Conservation (phyloP, 2,329 filamentous ascomycete genomes). For the Lasiodiplodia citricola region DNA sequence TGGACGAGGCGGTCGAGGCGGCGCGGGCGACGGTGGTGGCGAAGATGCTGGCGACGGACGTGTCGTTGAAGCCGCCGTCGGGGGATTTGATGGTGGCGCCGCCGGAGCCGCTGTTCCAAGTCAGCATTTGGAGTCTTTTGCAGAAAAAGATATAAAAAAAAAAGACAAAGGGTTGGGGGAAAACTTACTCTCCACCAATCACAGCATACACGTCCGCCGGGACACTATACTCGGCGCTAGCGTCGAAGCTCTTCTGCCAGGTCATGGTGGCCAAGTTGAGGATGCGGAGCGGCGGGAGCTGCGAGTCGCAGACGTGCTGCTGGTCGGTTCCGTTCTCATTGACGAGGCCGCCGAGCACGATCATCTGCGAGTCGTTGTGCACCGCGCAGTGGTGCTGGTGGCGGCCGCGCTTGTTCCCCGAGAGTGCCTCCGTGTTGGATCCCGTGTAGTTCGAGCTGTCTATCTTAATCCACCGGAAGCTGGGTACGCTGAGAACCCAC, state of each 20-base stretch:
- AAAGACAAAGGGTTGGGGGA: neutral
- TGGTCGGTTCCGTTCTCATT: slow-evolving; percentile 12
- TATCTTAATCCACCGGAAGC: slow-evolving; percentile 26
- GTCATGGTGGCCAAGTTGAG: slow-evolving; percentile 10
- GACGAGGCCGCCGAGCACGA: slow-evolving; percentile 23
- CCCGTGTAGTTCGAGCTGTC: slow-evolving; percentile 7
- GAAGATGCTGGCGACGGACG: slow-evolving; percentile 13
- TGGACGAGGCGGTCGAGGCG: slow-evolving; percentile 3
- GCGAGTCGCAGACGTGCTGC: slow-evolving; percentile 7
- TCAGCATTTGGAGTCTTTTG: neutral
- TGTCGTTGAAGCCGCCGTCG: slow-evolving; percentile 20
- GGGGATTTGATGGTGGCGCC: neutral
- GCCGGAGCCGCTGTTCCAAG: slow-evolving; percentile 20
- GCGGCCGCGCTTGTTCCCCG: slow-evolving; percentile 5
- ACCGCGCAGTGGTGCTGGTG: slow-evolving; percentile 19
- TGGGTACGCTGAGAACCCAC: slow-evolving; percentile 22
- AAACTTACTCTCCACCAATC: slow-evolving; percentile 22
- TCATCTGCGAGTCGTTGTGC: slow-evolving; percentile 24
- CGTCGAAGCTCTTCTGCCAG: slow-evolving; percentile 22
- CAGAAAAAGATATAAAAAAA: too few species aligned
- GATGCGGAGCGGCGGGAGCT: slow-evolving; percentile 13
- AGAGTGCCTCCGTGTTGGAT: slow-evolving; percentile 2
- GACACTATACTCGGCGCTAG: neutral
- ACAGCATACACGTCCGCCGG: slow-evolving; percentile 10
- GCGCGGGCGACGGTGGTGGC: slow-evolving; percentile 15